These are phyloP conservation scores for Hypsizygus marmoreus DNA, from an alignment of 768 basidiomycete species.

Conservation along the genomic window DNA sequence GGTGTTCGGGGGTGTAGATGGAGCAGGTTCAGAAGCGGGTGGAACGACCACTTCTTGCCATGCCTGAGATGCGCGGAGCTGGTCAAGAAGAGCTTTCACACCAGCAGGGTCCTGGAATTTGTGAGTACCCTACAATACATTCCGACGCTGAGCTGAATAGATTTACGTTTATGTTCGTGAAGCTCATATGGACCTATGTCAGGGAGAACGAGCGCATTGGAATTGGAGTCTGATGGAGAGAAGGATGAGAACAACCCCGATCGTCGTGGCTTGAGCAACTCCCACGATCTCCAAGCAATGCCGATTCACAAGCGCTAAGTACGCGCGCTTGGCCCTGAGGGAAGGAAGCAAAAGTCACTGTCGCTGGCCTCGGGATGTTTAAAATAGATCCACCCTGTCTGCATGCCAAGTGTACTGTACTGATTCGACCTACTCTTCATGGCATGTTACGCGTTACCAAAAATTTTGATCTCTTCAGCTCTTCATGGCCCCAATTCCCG, in stretches of 20 bases:
- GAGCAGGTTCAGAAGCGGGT: constrained; percentile 1
- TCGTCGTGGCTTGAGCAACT: not conserved
- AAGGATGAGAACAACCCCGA: not conserved
- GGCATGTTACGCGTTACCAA: no score
- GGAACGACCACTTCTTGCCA: constrained; percentile 53
- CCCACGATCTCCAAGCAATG: no score
- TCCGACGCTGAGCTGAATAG: constrained; percentile 5
- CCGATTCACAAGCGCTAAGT: no score
- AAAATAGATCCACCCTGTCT: no score
- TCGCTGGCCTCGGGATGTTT: no score
- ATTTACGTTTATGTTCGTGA: constrained; percentile 61
- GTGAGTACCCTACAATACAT: constrained; percentile 9
- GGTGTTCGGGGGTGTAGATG: constrained; percentile 8
- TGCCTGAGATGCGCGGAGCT: constrained; percentile 64
- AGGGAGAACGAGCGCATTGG: constrained; percentile 2
- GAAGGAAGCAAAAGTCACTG: no score
- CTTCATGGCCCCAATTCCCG: no score
- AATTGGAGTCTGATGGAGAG: not conserved
- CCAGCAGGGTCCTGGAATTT: constrained; percentile 59
- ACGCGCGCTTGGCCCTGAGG: no score
- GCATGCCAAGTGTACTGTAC: no score
- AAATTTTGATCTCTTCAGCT: no score
- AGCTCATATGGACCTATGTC: constrained; percentile 34
- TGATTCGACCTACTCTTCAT: no score
- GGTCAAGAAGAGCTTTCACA: constrained; percentile 72